These are phyloP conservation scores for Hortiboletus campestris DNA, from an alignment of 768 basidiomycete species.

Conservation along the genomic window DNA sequence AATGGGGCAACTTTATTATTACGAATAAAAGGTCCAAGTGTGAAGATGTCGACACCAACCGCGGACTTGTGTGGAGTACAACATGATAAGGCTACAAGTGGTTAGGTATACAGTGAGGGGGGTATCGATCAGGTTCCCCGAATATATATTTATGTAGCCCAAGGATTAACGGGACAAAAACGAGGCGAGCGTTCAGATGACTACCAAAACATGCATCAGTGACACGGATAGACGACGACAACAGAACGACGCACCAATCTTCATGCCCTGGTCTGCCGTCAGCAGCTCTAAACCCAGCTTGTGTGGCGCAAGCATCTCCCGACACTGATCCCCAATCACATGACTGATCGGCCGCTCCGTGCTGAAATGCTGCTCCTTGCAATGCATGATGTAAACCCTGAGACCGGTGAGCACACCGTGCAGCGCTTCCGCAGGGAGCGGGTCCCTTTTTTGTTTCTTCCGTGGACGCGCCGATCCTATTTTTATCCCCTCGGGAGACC, in stretches of 20 bases:
- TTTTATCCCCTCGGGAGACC: slow-evolving; percentile 27
- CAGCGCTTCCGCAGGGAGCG: slow-evolving; percentile 43
- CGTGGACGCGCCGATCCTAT: slow-evolving; percentile 15
- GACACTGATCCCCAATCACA: slow-evolving; percentile 73
- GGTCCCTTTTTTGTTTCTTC: slow-evolving; percentile 39
- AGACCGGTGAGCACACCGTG: slow-evolving; percentile 56
- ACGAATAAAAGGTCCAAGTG: background rate
- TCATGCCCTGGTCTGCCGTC: slow-evolving; percentile 77
- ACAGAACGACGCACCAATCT: slow-evolving; percentile 56
- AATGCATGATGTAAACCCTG: slow-evolving; percentile 79
- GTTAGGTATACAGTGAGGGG: slow-evolving; percentile 33
- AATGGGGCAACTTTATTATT: background rate
- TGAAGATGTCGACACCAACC: background rate
- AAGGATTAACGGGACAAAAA: background rate
- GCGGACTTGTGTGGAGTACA: background rate
- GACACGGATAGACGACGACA: background rate
- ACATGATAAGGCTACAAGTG: slow-evolving; percentile 37
- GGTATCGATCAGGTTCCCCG: slow-evolving; percentile 18
- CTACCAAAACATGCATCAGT: slow-evolving; percentile 22
- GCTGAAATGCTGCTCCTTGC: slow-evolving; percentile 71
- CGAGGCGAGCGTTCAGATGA: slow-evolving; percentile 31
- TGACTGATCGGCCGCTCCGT: slow-evolving; percentile 54
- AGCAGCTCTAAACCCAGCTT: slow-evolving; percentile 71
- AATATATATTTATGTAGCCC: slow-evolving; percentile 7
- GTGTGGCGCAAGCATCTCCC: slow-evolving; percentile 54